phyloP scores from a whole-genome alignment of 1,139 yeast species.

The Saccharomyces hybrid region DNA sequence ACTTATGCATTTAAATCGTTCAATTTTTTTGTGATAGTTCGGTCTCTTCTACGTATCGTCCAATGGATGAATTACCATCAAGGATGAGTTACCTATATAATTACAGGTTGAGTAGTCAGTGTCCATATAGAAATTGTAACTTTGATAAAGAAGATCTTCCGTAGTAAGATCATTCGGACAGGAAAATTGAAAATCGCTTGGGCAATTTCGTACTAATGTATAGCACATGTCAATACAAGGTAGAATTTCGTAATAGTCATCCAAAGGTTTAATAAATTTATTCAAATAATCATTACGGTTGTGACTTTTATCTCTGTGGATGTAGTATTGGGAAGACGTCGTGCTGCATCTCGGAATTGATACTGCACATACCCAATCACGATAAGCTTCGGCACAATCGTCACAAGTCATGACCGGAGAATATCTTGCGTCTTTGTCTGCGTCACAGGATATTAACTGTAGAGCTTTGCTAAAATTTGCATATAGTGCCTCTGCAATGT shows the following conservation, averaged over 20 bases:
- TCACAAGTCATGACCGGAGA: slow-evolving; percentile 69
- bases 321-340: slow-evolving; percentile 40
- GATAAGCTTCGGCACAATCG: slow-evolving; percentile 66
- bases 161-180: slow-evolving; percentile 50
- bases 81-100: slow-evolving; percentile 36
- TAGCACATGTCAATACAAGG: slow-evolving; percentile 85
- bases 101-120: slow-evolving; percentile 40
- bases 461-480: slow-evolving; percentile 67
- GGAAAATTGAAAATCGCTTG: slow-evolving; percentile 60
- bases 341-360: slow-evolving; percentile 83
- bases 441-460: slow-evolving; percentile 72
- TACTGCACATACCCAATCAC: slow-evolving; percentile 85
- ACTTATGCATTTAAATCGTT: background rate
- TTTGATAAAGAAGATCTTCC: slow-evolving; percentile 33
- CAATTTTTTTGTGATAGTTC: background rate
- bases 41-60: background rate
- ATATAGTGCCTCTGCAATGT: slow-evolving; percentile 49
- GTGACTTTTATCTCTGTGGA: slow-evolving; percentile 40
- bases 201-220: slow-evolving; percentile 76
- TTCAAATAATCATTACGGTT: slow-evolving; percentile 61
- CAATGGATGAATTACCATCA: slow-evolving; percentile 6
- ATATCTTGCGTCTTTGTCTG: slow-evolving; percentile 57
- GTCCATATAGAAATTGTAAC: slow-evolving; percentile 45
- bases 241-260: slow-evolving; percentile 63
- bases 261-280: slow-evolving; percentile 49